Percentiles rank a stretch among this genome's conserved stretches.
phyloP scores from a whole-genome alignment of 805 yeast genomes.

The Brettanomyces nanus region DNA sequence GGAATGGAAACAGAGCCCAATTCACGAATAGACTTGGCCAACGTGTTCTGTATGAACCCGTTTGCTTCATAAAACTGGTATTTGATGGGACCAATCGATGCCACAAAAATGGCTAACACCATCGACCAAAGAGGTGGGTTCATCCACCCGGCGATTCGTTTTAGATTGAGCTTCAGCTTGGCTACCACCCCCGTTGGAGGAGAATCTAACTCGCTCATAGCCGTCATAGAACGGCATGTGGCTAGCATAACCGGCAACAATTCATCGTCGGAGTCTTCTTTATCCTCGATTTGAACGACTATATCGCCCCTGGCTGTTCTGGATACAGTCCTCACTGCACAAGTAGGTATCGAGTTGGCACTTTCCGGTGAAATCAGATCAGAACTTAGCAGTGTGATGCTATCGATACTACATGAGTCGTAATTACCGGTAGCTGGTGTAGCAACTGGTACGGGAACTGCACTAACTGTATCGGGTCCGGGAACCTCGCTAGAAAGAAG shows the following conservation, averaged over 20 bases:
- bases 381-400: conserved; percentile 1
- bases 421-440: no score
- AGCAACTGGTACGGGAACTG: no score
- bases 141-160: conserved; percentile 31
- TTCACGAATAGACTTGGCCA: conserved; percentile 55
- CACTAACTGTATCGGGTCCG: neutral
- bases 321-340: conserved; percentile 1
- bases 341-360: no score
- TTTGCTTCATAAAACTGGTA: conserved; percentile 45
- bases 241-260: neutral
- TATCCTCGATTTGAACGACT: conserved; percentile 3
- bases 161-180: neutral
- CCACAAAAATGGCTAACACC: conserved; percentile 60
- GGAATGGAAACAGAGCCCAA: conserved; percentile 74
- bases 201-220: neutral
- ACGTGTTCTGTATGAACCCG: conserved; percentile 59
- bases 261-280: neutral
- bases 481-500: no score
- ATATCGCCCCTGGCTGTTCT: conserved; percentile 1
- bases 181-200: neutral
- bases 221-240: neutral
- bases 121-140: conserved; percentile 82
- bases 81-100: conserved; percentile 54
- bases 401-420: neutral
- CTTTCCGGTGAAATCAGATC: neutral